phyloP scores from a whole-genome alignment of 768 basidiomycete species.

The Naganishia randhawae region DNA sequence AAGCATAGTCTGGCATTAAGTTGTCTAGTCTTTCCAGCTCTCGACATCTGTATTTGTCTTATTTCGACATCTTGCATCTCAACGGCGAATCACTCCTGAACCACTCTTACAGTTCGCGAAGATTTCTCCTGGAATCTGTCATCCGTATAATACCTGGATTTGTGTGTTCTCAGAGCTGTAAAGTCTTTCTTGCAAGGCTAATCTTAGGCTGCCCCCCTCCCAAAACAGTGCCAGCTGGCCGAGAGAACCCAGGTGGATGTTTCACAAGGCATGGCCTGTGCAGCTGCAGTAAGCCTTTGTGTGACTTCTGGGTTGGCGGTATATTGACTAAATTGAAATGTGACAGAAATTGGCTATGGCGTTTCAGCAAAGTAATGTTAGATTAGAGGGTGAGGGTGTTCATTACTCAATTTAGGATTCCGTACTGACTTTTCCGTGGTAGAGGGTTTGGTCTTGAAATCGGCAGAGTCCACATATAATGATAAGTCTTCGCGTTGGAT shows the following conservation, averaged over 20 bases:
- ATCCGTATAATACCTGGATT: conserved; percentile 60
- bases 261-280: conserved; percentile 31
- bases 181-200: not conserved
- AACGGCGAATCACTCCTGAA: conserved; percentile 62
- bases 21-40: not conserved
- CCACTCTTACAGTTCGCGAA: conserved; percentile 60
- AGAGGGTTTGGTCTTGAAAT: conserved; percentile 69
- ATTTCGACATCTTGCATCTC: conserved; percentile 77
- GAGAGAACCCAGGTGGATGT: conserved; percentile 58
- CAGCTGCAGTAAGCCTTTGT: not conserved
- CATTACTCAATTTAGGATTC: not conserved
- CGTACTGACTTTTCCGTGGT: not conserved
- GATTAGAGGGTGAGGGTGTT: conserved; percentile 30
- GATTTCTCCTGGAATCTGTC: conserved; percentile 61
- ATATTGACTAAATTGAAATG: not conserved
- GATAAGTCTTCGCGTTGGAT: conserved; percentile 70
- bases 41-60: conserved; percentile 70
- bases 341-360: conserved; percentile 4
- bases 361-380: conserved; percentile 25
- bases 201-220: not conserved
- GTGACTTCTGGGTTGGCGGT: not conserved
- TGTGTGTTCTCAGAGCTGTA: conserved; percentile 43
- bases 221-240: conserved; percentile 53
- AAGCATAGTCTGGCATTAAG: not conserved
- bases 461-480: conserved; percentile 65